A percentile compares a stretch with the other conserved stretches of the same genome.
These are phyloP conservation scores for Microcyclospora pomicola DNA, from an alignment of 2,329 filamentous ascomycete genomes.

Conservation along the genomic window DNA sequence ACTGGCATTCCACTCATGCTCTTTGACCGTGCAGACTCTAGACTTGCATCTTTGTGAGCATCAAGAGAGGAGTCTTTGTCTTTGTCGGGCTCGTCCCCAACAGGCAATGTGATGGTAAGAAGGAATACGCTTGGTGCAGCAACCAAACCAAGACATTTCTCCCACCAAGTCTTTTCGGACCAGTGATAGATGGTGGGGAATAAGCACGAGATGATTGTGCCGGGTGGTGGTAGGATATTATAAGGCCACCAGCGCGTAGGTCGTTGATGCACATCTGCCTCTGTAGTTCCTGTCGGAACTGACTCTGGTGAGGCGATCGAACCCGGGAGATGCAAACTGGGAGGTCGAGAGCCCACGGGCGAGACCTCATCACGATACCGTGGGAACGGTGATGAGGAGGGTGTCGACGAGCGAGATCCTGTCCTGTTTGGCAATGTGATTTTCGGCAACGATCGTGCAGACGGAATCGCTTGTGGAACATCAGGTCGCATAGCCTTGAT, in stretches of 20 bases:
- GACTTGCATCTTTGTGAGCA: constrained; percentile 2
- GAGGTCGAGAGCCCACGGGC: constrained; percentile 32
- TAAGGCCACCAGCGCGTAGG: constrained; percentile 62
- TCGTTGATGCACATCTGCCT: neutral
- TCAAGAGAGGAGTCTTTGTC: constrained; percentile 27
- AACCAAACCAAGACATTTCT: constrained; percentile 65
- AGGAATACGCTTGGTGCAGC: constrained; percentile 85
- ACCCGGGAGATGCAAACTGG: constrained; percentile 42
- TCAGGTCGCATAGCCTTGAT: too few species aligned
- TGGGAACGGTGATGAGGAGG: constrained; percentile 51
- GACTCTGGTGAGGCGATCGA: constrained; percentile 37
- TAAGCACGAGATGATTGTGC: constrained; percentile 56
- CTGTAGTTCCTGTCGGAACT: constrained; percentile 8
- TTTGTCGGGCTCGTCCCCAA: constrained; percentile 55
- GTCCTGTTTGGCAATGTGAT: constrained; percentile 26
- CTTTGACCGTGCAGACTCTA: constrained; percentile 4
- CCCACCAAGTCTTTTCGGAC: constrained; percentile 70
- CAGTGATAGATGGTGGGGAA: constrained; percentile 81
- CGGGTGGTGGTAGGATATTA: constrained; percentile 54
- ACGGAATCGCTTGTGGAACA: constrained; percentile 13
- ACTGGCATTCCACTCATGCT: constrained; percentile 6
- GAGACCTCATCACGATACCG: constrained; percentile 44
- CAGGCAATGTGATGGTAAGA: constrained; percentile 77
- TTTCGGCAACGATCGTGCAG: constrained; percentile 25
- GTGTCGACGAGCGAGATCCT: constrained; percentile 23